Base-by-base conservation (phyloP, 257 asterid species). In the Fraxinus anomala region DNA sequence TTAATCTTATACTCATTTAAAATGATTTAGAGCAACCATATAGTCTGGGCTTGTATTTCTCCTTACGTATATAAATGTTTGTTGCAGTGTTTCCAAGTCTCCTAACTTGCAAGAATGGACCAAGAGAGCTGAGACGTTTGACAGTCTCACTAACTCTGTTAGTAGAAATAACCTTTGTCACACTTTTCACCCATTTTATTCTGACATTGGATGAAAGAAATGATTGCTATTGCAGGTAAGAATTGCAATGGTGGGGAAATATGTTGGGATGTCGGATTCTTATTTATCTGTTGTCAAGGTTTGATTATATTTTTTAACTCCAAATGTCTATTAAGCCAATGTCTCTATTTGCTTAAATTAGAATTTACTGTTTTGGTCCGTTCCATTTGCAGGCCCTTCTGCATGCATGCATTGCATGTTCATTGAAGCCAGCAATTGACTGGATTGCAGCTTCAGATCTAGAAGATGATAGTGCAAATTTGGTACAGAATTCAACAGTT, bases 391-490 rank as follows among this genome's bases (percentile, higher is more conserved):
- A 96, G 99, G 97, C 98, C 76, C 97, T 96, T 77, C 78, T 93
- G 85, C 99, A 93, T 89, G 96, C 99, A 76, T 93, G 97, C 87
- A 85, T 92, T 81, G 89, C 96, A 4, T 89, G 99, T 85, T 93
- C 98, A 14, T 76, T 84, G 87, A 89, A 89, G 84, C 97, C 97
- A 42, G 83, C 86, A 73, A 91, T 96, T 81, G 98, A 96, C 69
- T 96, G 99, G 98, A 86, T 96, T 82, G 99, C 99, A 65, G 99
- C 99, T 83, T 92, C 99, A 74, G 99, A 96, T 86, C 98, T 93
- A 80, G 99, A 96, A 86, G 97, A 89, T 79, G 97, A 93, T 36
- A 90, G 89, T 40, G 92, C 92, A 9, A 54, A 76, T 86, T 80
- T 68, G 89, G 99, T 96, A 88, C 39, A 73, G 44, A 40, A 12